Conservation (phyloP, 139 green algal genomes). For the Coelastrella sp. region DNA sequence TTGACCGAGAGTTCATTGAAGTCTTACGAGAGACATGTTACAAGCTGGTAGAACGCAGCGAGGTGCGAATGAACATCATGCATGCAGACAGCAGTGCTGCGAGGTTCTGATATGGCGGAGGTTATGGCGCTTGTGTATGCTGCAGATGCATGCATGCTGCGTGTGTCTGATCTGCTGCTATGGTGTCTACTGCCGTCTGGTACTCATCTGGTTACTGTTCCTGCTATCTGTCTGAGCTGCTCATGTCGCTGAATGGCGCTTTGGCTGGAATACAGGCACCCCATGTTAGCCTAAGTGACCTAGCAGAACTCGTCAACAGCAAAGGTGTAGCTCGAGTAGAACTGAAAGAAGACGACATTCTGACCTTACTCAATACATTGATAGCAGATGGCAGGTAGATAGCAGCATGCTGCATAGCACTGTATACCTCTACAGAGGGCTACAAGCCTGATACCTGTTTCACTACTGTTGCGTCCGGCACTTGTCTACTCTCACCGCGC, state of each 20-base stretch:
- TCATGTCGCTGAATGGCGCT: background rate
- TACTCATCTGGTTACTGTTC: background rate
- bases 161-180: background rate
- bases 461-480: no score
- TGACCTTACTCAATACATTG: slow-evolving; percentile 80
- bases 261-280: slow-evolving; percentile 50
- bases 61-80: background rate
- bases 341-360: slow-evolving; percentile 79
- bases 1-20: slow-evolving; percentile 91
- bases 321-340: slow-evolving; percentile 66
- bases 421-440: no score
- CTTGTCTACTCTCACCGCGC: no score
- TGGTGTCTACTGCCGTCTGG: background rate
- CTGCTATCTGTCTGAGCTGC: no score
- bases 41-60: slow-evolving; percentile 61
- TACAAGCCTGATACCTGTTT: no score
- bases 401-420: no score
- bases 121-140: no score
- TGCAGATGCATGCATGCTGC: background rate
- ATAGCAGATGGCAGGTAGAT: slow-evolving; percentile 75
- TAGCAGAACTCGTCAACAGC: slow-evolving; percentile 69
- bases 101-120: no score
- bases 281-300: slow-evolving; percentile 67
- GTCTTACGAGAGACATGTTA: slow-evolving; percentile 72
- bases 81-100: background rate